Conservation (phyloP, 2,329 filamentous ascomycete species). For the Aspergillus transmontanensis region DNA sequence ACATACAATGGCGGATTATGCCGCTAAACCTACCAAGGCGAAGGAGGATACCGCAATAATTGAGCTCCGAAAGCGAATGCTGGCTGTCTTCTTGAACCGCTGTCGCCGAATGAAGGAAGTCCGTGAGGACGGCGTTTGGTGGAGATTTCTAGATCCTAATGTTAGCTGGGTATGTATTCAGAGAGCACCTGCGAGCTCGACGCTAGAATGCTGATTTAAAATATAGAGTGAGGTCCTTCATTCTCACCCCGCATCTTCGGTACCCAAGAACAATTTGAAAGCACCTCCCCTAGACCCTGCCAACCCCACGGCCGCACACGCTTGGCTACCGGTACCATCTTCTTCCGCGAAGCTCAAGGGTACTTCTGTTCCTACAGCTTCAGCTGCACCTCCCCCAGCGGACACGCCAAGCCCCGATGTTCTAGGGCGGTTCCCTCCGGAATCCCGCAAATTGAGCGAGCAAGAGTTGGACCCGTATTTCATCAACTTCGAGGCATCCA, state of each 20-base stretch:
- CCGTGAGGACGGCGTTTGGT: conserved; percentile 91
- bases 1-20: conserved; percentile 98
- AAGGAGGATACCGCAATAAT: conserved; percentile 98
- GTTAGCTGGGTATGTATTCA: conserved; percentile 81
- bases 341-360: conserved; percentile 81
- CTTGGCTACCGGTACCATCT: conserved; percentile 82
- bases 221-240: conserved; percentile 89
- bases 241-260: conserved; percentile 83
- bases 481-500: conserved; percentile 86
- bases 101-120: conserved; percentile 92
- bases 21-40: conserved; percentile 94
- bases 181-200: conserved; percentile 18
- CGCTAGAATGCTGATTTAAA: conserved; percentile 28
- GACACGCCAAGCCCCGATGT: conserved; percentile 62
- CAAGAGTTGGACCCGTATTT: conserved; percentile 96
- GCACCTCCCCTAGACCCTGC: conserved; percentile 93
- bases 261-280: conserved; percentile 92
- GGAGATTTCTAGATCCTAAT: conserved; percentile 96
- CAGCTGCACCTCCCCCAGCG: conserved; percentile 51
- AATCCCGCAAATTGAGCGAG: conserved; percentile 75
- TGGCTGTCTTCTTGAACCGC: conserved; percentile 91
- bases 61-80: conserved; percentile 93
- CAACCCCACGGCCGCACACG: conserved; percentile 86
- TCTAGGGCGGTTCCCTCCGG: conserved; percentile 80
- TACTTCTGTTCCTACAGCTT: conserved; percentile 27